Evolutionary conservation across 495 filamentous ascomycete genomes (phyloP).

Genomic region (Talaromyces proteolyticus): DNA sequence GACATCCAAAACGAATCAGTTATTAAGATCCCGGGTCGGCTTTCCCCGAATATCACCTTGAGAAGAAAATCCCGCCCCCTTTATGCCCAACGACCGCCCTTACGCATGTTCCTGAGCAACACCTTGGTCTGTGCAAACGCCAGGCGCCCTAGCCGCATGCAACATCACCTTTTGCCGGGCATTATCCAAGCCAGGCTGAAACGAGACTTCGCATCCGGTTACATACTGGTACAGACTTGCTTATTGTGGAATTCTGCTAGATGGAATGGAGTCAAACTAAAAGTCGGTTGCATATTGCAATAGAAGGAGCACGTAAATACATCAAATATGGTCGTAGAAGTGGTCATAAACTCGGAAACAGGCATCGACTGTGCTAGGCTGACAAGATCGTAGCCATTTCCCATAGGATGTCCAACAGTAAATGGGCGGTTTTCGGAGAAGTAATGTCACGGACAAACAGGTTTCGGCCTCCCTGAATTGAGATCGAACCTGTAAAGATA

Average conservation of each 20-base stretch:
- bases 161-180: background rate
- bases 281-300: background rate
- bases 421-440: no score
- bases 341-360: no score
- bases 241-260: background rate
- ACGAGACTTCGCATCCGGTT: background rate
- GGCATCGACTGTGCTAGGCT: no score
- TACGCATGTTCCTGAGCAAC: no score
- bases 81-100: background rate
- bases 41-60: no score
- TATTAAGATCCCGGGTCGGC: no score
- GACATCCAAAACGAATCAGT: background rate
- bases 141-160: no score
- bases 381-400: no score
- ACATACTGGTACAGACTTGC: background rate
- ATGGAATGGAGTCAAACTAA: no score
- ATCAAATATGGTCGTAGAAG: background rate
- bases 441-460: no score
- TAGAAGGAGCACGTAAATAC: background rate
- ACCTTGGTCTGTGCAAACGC: background rate
- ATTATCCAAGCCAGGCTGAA: background rate
- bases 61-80: constrained; percentile 5
- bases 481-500: background rate
- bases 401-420: no score
- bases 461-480: no score